Base-by-base conservation (phyloP, 441 rosid species). In the Syzygium syzygioides region DNA sequence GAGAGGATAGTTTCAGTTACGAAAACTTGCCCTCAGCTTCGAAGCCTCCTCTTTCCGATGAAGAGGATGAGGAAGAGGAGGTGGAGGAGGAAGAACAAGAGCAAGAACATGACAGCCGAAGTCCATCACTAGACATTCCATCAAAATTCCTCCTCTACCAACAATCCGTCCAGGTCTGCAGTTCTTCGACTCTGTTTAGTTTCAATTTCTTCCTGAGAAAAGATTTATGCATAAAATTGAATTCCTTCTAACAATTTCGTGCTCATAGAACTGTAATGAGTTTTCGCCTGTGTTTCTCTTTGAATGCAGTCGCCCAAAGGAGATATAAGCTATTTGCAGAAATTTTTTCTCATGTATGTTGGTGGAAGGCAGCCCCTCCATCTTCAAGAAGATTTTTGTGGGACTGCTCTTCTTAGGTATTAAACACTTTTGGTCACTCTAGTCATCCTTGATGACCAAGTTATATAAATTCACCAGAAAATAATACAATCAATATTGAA, bases 301-400 rank as follows among this genome's bases (percentile, higher is more conserved):
- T 55, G 88, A 89, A 48, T 93, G 95, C 92, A 97, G 99, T 95
- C 95, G n/a, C 98, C 98, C 30, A 96, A 97, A 93, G 98, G 98
- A 87, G 99, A 97, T 90, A 96, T 96, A 86, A 96, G 98, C 91
- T 97, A 97, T 89, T 64, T 96, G 95, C 97, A 92, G 89, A 97
- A 97, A 94, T 97, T 96, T 93, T 96, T 97, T 91, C 85, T 97
- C 66, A 92, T 93, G 94, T 96, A 96, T 90, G 93, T 96, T 17
- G 97, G 98, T 79, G 96, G 98, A 89, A 95, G 99, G 89, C 93
- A 90, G 85, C 98, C 99, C 57, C 95, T 96, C 45, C 98, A 95
- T 93, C 92, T 96, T 30, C 98, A 97, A 92, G 98, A 97, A 91
- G 98, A 97, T 92, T 97, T 97, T 91, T 97, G 98, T 86, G 98